A percentile compares a stretch with the other conserved stretches of the same genome.
Evolutionary conservation across 345 rosid species (phyloP).

Genomic region (Theobroma cacao): DNA sequence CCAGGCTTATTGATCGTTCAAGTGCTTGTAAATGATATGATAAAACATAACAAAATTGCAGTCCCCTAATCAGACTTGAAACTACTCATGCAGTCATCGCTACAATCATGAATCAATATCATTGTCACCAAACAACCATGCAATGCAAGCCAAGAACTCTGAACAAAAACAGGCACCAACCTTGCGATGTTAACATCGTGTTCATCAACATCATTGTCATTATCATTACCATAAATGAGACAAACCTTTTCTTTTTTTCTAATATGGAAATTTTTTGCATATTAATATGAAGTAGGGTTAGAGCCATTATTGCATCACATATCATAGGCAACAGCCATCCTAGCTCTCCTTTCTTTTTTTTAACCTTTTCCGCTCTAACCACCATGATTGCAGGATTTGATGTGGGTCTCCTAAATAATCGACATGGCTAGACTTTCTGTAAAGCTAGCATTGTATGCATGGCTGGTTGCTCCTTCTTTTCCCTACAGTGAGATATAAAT

Average conservation of each 20-base stretch:
- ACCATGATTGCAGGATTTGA: slow-evolving; percentile 19
- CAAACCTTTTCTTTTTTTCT: slow-evolving; percentile 5
- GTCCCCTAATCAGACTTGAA: background rate
- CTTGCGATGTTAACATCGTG: background rate
- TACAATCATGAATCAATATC: background rate
- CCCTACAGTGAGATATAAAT: slow-evolving; percentile 7
- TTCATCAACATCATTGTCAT: slow-evolving; percentile 9
- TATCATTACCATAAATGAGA: slow-evolving; percentile 21
- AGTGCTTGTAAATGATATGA: background rate
- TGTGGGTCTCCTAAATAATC: slow-evolving; percentile 11
- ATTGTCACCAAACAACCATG: slow-evolving; percentile 22
- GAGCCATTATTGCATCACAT: background rate
- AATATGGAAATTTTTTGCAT: background rate
- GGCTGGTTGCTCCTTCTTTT: slow-evolving; percentile 12
- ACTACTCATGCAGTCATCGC: background rate
- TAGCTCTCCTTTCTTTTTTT: background rate
- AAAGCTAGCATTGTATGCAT: slow-evolving; percentile 12
- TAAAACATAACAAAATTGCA: background rate
- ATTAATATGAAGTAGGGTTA: background rate
- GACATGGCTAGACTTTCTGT: slow-evolving; percentile 15
- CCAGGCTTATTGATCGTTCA: background rate
- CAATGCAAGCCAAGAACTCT: slow-evolving; percentile 9
- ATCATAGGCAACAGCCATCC: background rate
- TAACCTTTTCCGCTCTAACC: background rate
- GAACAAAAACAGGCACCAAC: background rate